Base-by-base conservation (phyloP, 2,329 filamentous ascomycete species). In the Ophiostoma pallidulum region DNA sequence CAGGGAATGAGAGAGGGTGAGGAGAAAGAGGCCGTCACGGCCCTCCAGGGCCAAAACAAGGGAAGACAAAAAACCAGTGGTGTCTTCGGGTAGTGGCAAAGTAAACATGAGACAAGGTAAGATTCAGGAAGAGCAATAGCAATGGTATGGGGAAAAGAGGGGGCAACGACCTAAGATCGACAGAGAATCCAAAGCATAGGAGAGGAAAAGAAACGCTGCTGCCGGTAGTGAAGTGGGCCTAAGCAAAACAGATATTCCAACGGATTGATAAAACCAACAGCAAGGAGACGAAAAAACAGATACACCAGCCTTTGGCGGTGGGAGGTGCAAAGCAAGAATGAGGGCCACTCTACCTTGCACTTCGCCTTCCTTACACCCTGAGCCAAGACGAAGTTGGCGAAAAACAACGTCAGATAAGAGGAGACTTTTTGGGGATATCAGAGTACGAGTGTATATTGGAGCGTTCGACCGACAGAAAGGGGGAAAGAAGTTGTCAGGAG, bases 381-480 rank as follows among this genome's bases (percentile, higher is more conserved):
- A n/a, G n/a, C n/a, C n/a, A n/a, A n/a, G n/a, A n/a, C n/a, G n/a
- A n/a, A 41, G 38, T n/a, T 29, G 24, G 24, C 8, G 14, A 35
- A 22, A 43, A 28, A 43, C 10, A 35, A 24, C 16, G 31, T 31
- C 31, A 31, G 33, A 18, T 16, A 20, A 20, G n/a, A n/a, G n/a
- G n/a, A 20, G 14, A 22, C 22, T 28, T 13, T 19, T 36, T 33
- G 33, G 41, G 43, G 28, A 38, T 47, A 5, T 37, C 38, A 38
- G 38, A 36, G 38, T 47, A 47, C 41, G 41, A 24, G 43, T 33
- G 20, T 42, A 49, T 49, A 49, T 49, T 40, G 33, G 16, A 31
- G 22, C 6, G 14, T 19, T 12, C 19, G n/a, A 22, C 14, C 12
- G 40, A 32, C 10, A 20, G 28, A 28, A 24, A 36, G 38, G 8